Evolutionary conservation across 495 filamentous ascomycete species (phyloP), one percentile per base, ranked within the genome.

Genomic region (Venustampulla echinocandica): DNA sequence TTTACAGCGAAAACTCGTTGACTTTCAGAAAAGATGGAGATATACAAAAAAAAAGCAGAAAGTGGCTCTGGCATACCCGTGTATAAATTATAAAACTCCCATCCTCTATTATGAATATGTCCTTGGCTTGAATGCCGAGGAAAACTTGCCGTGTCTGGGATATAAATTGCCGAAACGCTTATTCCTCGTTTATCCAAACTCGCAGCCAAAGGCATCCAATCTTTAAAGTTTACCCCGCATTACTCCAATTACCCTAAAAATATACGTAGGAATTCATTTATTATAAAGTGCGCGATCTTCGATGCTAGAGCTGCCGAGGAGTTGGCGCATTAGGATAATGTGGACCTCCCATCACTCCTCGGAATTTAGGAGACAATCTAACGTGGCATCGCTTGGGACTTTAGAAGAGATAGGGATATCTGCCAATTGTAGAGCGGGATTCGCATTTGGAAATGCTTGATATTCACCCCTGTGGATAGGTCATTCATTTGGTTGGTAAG

Each of bases 1-100:
- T 46, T 46, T 46, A 20, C 43, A 46, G 43, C 42, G 24, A 44
- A 44, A 33, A 25, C 18, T 44, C 42, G 33, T 24, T 44, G 10
- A 44, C 42, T 21, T 44, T 15, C 11, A 3, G 25, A 13, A 15
- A 44, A 44, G 22, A 44, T 44, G n/a, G 14, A 28, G 24, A 44
- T 44, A 44, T 35, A 35, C 33, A n/a, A n/a, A n/a, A n/a, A n/a
- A 35, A 35, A 35, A 7, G 33, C n/a, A 35, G 33, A 35, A 35
- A 35, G 33, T 35, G 5, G 33, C 33, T 4, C n/a, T 35, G 33
- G 33, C 33, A 15, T 15, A 35, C 33, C 33, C 18, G 33, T 35
- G 6, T 14, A 35, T 35, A 7, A 35, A 35, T 35, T 35, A 35
- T 35, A 35, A 35, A 35, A 35, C 18, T 35, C n/a, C 33, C 33